Percentiles rank a stretch among this genome's conserved stretches.
phyloP scores from a whole-genome alignment of 805 yeast species.

The Yamadazyma takamatsuzukensis region DNA sequence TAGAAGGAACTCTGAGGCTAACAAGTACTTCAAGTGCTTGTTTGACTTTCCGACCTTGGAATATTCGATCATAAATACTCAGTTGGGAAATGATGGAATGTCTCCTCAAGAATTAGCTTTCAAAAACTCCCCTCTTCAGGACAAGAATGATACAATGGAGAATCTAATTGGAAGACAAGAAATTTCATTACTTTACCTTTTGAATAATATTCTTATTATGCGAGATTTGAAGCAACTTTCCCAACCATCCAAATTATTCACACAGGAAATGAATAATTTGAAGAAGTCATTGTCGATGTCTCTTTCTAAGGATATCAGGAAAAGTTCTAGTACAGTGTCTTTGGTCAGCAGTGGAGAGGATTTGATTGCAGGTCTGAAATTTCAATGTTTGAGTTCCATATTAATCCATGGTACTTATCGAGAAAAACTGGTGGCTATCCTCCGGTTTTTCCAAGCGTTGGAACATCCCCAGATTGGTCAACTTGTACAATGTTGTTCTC shows the following conservation, averaged over 20 bases:
- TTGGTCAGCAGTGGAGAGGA: no score
- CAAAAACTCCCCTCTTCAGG: neutral
- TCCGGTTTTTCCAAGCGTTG: constrained; percentile 3
- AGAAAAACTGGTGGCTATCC: constrained; percentile 18
- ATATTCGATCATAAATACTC: no score
- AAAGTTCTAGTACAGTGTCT: no score
- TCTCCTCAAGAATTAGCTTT: no score
- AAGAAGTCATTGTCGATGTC: constrained; percentile 16
- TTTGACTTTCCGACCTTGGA: constrained; percentile 20
- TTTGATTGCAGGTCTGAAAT: constrained; percentile 2
- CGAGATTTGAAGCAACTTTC: constrained; percentile 15
- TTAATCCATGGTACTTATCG: constrained; percentile 26
- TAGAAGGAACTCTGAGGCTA: constrained; percentile 15
- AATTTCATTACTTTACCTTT: constrained; percentile 23
- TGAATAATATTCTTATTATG: constrained; percentile 21
- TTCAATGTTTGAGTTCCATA: constrained; percentile 14
- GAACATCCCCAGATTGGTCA: neutral
- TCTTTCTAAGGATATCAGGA: constrained; percentile 21
- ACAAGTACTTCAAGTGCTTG: constrained; percentile 20
- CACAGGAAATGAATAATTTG: constrained; percentile 18
- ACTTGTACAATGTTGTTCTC: constrained; percentile 1
- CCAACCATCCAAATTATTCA: constrained; percentile 12
- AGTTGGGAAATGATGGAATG: no score
- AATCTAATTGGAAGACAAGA: constrained; percentile 23
- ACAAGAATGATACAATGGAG: constrained; percentile 3